phyloP scores from a whole-genome alignment of 345 rosid species.

The Salix dunnii region DNA sequence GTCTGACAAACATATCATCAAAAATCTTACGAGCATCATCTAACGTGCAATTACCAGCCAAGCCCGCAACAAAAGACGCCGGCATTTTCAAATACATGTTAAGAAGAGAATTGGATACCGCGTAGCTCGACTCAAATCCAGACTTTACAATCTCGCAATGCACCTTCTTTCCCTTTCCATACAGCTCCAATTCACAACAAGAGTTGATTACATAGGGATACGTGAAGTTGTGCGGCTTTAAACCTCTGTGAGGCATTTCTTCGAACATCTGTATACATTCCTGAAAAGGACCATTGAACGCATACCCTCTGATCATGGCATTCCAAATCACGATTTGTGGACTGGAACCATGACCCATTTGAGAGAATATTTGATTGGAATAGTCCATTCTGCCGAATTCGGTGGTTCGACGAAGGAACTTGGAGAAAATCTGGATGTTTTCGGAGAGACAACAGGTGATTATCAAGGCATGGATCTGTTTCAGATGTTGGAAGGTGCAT shows the following conservation, averaged over 20 bases:
- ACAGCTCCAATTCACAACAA: constrained; percentile 12
- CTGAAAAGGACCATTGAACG: constrained; percentile 18
- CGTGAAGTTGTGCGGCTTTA: constrained; percentile 19
- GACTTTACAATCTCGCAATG: constrained; percentile 26
- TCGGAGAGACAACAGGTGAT: constrained; percentile 18
- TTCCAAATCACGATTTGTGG: constrained; percentile 16
- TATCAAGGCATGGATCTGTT: constrained; percentile 35
- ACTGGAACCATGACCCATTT: constrained; percentile 5
- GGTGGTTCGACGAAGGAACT: constrained; percentile 30
- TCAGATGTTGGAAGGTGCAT: constrained; percentile 29
- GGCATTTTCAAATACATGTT: constrained; percentile 19
- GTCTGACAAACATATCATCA: constrained; percentile 24
- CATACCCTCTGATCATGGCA: constrained; percentile 22
- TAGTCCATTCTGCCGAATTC: constrained; percentile 29
- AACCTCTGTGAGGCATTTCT: constrained; percentile 19
- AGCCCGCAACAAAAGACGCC: not conserved
- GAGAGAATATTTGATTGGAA: constrained; percentile 27
- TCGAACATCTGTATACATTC: constrained; percentile 12
- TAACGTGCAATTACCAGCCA: not conserved
- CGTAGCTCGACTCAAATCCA: constrained; percentile 25
- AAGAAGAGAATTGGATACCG: constrained; percentile 23
- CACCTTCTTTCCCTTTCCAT: constrained; percentile 24
- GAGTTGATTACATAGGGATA: constrained; percentile 20
- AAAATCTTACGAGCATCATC: constrained; percentile 33
- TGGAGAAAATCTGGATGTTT: constrained; percentile 20